Conservation (phyloP, 2,329 filamentous ascomycete species). For the Xylaria sp. region DNA sequence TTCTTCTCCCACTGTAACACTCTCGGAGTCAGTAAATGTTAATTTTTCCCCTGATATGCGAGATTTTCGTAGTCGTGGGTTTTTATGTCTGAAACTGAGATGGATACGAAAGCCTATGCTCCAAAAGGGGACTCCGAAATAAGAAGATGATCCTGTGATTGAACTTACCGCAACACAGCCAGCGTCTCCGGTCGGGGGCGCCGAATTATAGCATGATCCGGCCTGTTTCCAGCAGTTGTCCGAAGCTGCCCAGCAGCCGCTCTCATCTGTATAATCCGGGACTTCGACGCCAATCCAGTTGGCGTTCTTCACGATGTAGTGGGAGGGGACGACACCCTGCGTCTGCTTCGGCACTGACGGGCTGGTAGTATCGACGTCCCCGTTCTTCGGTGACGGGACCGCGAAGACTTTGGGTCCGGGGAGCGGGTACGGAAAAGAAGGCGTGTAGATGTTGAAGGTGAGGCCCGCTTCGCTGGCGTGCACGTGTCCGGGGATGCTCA, state of each 20-base stretch:
- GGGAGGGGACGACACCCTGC: slow-evolving; percentile 62
- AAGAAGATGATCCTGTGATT: background rate
- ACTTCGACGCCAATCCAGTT: slow-evolving; percentile 79
- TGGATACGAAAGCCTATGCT: background rate
- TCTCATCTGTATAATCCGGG: slow-evolving; percentile 63
- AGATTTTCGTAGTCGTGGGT: background rate
- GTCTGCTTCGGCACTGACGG: slow-evolving; percentile 30
- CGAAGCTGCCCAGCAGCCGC: slow-evolving; percentile 69
- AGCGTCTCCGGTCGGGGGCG: slow-evolving; percentile 67
- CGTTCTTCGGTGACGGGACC: slow-evolving; percentile 47
- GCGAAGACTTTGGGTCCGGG: slow-evolving; percentile 68
- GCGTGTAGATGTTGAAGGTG: slow-evolving; percentile 72
- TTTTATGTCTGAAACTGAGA: accelerated
- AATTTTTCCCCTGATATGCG: background rate
- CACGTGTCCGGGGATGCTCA: slow-evolving; percentile 75
- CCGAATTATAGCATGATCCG: slow-evolving; percentile 67
- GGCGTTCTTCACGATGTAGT: slow-evolving; percentile 72
- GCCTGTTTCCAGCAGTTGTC: slow-evolving; percentile 69
- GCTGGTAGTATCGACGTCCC: slow-evolving; percentile 13
- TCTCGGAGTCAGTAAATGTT: background rate
- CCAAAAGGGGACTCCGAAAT: background rate
- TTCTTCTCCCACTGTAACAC: slow-evolving; percentile 65
- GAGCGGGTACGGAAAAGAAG: slow-evolving; percentile 66
- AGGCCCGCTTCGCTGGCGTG: slow-evolving; percentile 64
- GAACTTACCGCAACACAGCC: slow-evolving; percentile 62